Conservation (phyloP, 257 asterid genomes). For the Nicotiana tomentosiformis region DNA sequence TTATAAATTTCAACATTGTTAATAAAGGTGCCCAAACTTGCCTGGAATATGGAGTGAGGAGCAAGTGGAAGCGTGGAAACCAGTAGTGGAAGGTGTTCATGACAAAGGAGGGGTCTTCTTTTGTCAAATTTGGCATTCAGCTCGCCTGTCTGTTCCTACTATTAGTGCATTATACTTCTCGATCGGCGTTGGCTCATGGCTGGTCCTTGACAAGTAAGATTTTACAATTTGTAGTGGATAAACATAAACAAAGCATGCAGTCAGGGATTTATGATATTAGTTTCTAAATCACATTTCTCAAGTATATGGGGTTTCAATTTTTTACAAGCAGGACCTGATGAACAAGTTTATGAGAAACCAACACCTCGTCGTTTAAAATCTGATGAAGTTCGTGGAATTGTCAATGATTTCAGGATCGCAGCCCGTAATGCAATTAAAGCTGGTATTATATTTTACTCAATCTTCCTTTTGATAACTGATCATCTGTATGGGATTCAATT, state of each 20-base stretch:
- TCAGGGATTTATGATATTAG: too few relatives aligned
- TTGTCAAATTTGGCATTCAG: slow-evolving; percentile 35
- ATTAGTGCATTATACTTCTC: background rate
- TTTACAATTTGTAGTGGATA: too few relatives aligned
- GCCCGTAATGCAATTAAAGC: too few relatives aligned
- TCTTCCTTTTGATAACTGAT: background rate
- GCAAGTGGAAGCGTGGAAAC: slow-evolving; percentile 4
- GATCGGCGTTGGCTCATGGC: too few relatives aligned
- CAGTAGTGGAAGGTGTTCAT: background rate
- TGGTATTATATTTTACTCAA: too few relatives aligned
- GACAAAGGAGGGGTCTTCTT: slow-evolving; percentile 23
- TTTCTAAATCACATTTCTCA: too few relatives aligned
- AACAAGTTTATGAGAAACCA: background rate
- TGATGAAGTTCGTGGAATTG: background rate
- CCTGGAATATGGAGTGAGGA: slow-evolving; percentile 39
- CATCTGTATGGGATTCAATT: background rate
- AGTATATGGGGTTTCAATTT: too few relatives aligned
- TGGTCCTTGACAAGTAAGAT: too few relatives aligned
- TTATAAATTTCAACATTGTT: background rate
- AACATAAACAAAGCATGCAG: too few relatives aligned
- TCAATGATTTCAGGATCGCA: background rate
- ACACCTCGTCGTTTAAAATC: background rate
- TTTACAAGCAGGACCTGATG: background rate
- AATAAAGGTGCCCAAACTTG: slow-evolving; percentile 19
- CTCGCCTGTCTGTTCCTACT: slow-evolving; percentile 22